Percentiles rank a stretch among this genome's conserved stretches.
These are phyloP conservation scores for Ogataea polymorpha DNA, from an alignment of 805 yeast genomes.

Conservation along the genomic window DNA sequence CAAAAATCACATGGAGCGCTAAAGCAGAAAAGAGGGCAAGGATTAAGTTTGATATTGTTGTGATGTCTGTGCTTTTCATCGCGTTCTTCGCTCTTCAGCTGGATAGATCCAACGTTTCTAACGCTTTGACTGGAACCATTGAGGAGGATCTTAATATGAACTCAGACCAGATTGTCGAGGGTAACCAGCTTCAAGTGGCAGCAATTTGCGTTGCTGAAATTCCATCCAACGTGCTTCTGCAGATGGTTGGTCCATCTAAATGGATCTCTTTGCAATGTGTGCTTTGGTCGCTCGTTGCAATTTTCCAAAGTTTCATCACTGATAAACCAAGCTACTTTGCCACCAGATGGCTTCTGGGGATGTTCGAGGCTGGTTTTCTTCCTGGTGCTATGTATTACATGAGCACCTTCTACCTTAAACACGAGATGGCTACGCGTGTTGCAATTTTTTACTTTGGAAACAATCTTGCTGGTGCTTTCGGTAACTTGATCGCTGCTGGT, in stretches of 20 bases:
- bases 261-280: conserved; percentile 41
- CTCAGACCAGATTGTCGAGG: conserved; percentile 1
- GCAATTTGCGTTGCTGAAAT: conserved; percentile 1
- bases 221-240: conserved; percentile 1
- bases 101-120: conserved; percentile 46
- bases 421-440: conserved; percentile 34
- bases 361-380: conserved; percentile 34
- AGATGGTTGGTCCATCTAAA: conserved; percentile 36
- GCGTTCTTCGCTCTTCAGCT: conserved; percentile 17
- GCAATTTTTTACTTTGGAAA: conserved; percentile 35
- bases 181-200: conserved; percentile 1
- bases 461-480: conserved; percentile 33
- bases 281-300: conserved; percentile 32
- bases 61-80: conserved; percentile 1
- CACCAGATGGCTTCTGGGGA: conserved; percentile 37
- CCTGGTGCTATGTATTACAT: conserved; percentile 36
- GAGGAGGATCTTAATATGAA: conserved; percentile 37
- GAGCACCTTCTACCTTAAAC: conserved; percentile 34
- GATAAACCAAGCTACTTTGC: conserved; percentile 1
- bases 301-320: background rate
- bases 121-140: conserved; percentile 45
- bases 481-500: conserved; percentile 34
- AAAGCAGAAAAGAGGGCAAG: conserved; percentile 1
- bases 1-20: conserved; percentile 1
- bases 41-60: background rate